Evolutionary conservation across 2,329 filamentous ascomycete species (phyloP), one percentile per base, ranked within the genome.

Genomic region (Aspergillus latus): DNA sequence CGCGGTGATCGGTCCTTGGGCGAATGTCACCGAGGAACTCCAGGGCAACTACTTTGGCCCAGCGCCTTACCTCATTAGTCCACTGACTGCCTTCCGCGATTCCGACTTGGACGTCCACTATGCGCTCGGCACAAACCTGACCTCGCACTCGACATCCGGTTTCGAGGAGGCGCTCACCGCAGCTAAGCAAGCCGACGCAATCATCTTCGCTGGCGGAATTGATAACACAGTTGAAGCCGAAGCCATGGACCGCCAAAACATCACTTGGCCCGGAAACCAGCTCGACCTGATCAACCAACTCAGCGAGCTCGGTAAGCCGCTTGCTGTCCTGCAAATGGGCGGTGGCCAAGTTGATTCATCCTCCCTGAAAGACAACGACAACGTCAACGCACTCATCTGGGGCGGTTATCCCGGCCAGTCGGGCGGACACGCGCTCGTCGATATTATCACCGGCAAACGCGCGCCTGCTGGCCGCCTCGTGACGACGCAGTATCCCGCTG

Each of bases 11-110:
- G 84, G 84, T 0, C 78, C 78, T 46, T 87, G 83, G 78, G 83
- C 81, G 2, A 83, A 83, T 50, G 81, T 81, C 5, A 82, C 82
- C 0, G 73, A 71, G 4, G 78, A 85, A 57, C 78, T 87, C 73
- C 81, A 82, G 49, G 84, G 84, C 0, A 84, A 83, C 62, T 87
- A 88, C 69, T 75, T 66, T 56, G 84, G 84, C 29, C 69, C 76
- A 2, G 76, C 85, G 0, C 82, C 83, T 0, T 87, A 82, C 68
- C 71, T 82, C 2, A 78, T 76, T 59, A 80, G 76, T 3, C 84
- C 84, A 0, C 71, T 83, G 0, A 78, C 76, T 32, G 82, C 84
- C 9, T 78, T 82, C 7, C 65, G 79, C 37, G 68, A 77, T 21
- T 74, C 79, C 3, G 75, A 76, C 1, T 69, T 80, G 29, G 72